Evolutionary conservation across 495 filamentous ascomycete species (phyloP), one percentile per base, ranked within the genome.

Genomic region (Xylaria telfairii): DNA sequence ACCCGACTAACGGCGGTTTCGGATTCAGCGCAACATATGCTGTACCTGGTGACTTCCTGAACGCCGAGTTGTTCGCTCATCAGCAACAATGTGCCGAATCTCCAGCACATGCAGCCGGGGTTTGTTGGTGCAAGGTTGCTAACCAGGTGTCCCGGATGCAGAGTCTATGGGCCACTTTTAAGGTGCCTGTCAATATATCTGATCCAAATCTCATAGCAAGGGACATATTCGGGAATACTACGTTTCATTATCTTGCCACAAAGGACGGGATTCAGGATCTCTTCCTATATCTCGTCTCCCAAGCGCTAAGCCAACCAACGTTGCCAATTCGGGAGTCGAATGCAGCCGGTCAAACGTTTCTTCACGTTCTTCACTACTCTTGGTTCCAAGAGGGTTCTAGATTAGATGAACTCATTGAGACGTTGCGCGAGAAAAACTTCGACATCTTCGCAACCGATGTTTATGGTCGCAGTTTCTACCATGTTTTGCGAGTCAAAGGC

Each of bases 391-490:
- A 76, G 3, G 67, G 76, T 5, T 64, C 71, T 3, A 67, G 78
- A 39, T 63, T 74, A 49, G 75, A 69, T 13, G 34, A 76, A 24
- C 76, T 84, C 10, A 70, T 85, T 13, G 67, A 74, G 46, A 34
- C 79, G 4, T 68, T 70, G 15, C 73, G 71, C 4, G 41, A 69
- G 13, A 57, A 70, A 12, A 73, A 74, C 3, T 78, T 81, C 57
- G 69, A 82, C 28, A 72, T 84, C 12, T 73, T 78, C 34, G 74
- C 77, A 2, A 77, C 76, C 4, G 85, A 87, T 72, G 76, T 80
- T 21, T 82, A 84, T 65, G 85, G 85, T 5, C 80, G 82, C 26
- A 85, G 56, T 26, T 84, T 83, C 65, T 82, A 82, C 63, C 84
- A 86, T 72, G 54, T 77, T 24, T 76, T 81, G 0, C 75, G 76